Evolutionary conservation across 1,139 yeast genomes (phyloP).

Genomic region (Scheffersomyces stambukii): DNA sequence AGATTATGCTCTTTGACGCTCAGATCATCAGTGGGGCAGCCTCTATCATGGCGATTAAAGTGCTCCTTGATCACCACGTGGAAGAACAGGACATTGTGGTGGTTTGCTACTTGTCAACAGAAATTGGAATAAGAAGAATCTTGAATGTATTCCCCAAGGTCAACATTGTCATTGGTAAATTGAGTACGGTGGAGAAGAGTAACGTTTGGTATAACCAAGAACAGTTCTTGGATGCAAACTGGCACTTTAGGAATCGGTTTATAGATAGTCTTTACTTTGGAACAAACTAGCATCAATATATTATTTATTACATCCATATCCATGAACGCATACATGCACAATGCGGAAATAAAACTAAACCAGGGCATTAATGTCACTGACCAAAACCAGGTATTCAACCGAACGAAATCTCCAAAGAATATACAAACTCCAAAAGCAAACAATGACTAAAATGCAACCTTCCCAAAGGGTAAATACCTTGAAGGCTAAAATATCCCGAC

Average conservation of each 20-base stretch:
- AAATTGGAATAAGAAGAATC: conserved; percentile 72
- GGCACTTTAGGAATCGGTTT: conserved; percentile 69
- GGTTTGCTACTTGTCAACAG: conserved; percentile 74
- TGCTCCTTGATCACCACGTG: conserved; percentile 79
- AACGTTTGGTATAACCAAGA: conserved; percentile 29
- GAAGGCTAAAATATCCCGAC: too few species aligned
- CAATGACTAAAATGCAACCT: too few species aligned
- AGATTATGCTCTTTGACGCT: conserved; percentile 73
- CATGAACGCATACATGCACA: too few species aligned
- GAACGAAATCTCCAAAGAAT: too few species aligned
- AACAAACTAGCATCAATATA: conserved; percentile 31
- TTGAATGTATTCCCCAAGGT: conserved; percentile 69
- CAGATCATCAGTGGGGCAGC: conserved; percentile 93
- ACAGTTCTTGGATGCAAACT: conserved; percentile 39
- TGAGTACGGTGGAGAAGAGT: conserved; percentile 25
- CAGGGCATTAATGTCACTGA: background rate
- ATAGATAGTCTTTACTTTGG: conserved; percentile 82
- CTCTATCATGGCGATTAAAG: conserved; percentile 89
- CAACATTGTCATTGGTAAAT: conserved; percentile 66
- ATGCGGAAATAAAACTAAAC: too few species aligned
- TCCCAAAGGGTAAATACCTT: too few species aligned
- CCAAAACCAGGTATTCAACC: background rate
- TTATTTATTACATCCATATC: too few species aligned
- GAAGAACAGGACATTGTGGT: conserved; percentile 58
- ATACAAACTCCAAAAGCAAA: too few species aligned